Base-by-base conservation (phyloP, 2,329 filamentous ascomycete species). In the Cladophialophora psammophila region DNA sequence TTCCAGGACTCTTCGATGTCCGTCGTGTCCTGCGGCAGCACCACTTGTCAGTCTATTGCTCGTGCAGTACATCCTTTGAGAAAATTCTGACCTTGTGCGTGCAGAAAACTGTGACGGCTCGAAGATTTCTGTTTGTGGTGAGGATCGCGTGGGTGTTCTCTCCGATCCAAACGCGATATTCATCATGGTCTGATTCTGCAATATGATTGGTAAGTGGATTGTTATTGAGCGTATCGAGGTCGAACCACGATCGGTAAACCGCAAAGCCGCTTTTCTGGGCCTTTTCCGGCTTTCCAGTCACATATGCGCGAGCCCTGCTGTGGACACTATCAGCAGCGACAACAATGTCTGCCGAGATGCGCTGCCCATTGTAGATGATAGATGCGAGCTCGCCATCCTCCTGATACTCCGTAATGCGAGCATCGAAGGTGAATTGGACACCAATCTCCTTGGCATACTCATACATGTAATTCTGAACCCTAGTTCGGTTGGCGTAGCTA, bases 41-140 rank as follows among this genome's bases (percentile, higher is more conserved):
- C 0, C 83, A 84, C 74, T 87, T 85, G 31, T n/a, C 56, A 36
- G 40, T 42, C n/a, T 59, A n/a, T n/a, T n/a, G n/a, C n/a, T n/a
- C n/a, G n/a, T n/a, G n/a, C n/a, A n/a, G n/a, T n/a, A n/a, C n/a
- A n/a, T n/a, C n/a, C n/a, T n/a, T n/a, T n/a, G n/a, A n/a, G n/a
- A n/a, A n/a, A n/a, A n/a, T n/a, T n/a, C n/a, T n/a, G n/a, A 18
- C 56, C 85, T 69, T 86, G 81, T 67, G 82, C 80, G 58, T 61
- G 32, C 40, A 52, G 38, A 36, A 36, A 10, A 36, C 35, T 10
- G 35, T 36, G 15, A 36, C 35, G 35, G 35, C 35, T 8, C 35
- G 35, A 10, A 36, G 35, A 36, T 36, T 36, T 36, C 35, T 36
- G 35, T 36, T 36, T 6, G 35, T 36, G 12, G 35, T 36, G 7